phyloP scores from a whole-genome alignment of 768 basidiomycete genomes.

The Tulasnella sp. region DNA sequence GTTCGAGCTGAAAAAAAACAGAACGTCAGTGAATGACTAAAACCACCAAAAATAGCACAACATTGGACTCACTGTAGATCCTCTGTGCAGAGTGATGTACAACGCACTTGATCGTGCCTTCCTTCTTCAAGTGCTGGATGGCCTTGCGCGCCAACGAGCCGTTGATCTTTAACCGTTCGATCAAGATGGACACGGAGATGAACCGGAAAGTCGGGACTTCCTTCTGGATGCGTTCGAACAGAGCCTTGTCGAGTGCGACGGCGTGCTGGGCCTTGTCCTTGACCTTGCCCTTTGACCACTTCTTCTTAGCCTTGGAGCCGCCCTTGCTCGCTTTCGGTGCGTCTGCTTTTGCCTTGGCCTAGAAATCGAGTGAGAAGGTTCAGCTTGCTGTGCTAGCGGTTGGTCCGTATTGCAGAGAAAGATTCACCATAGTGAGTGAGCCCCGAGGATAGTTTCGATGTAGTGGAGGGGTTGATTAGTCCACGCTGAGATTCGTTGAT shows the following conservation, averaged over 20 bases:
- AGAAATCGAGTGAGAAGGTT: neutral
- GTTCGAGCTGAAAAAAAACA: slow-evolving; percentile 29
- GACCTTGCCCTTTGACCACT: slow-evolving; percentile 99
- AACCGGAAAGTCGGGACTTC: slow-evolving; percentile 98
- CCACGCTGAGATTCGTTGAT: neutral
- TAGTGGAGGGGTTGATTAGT: neutral
- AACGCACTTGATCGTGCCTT: slow-evolving; percentile 88
- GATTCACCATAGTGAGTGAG: neutral
- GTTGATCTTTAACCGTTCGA: slow-evolving; percentile 96
- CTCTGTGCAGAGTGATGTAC: slow-evolving; percentile 92
- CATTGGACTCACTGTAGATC: slow-evolving; percentile 74
- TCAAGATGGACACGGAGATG: slow-evolving; percentile 95
- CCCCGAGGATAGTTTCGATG: neutral
- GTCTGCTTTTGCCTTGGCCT: slow-evolving; percentile 44
- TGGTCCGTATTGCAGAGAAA: neutral
- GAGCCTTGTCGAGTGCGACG: slow-evolving; percentile 87
- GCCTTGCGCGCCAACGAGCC: slow-evolving; percentile 87
- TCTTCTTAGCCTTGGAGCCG: slow-evolving; percentile 89
- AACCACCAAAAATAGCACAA: slow-evolving; percentile 9
- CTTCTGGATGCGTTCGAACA: slow-evolving; percentile 90
- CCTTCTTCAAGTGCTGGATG: slow-evolving; percentile 86
- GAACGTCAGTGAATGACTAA: neutral
- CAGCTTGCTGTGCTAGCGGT: neutral
- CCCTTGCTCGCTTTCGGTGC: slow-evolving; percentile 64
- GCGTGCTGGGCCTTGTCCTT: slow-evolving; percentile 99